A percentile compares a stretch with the other conserved stretches of the same genome.
These are phyloP conservation scores for Ochetophila trinervis DNA, from an alignment of 306 rosid genomes.

Conservation along the genomic window DNA sequence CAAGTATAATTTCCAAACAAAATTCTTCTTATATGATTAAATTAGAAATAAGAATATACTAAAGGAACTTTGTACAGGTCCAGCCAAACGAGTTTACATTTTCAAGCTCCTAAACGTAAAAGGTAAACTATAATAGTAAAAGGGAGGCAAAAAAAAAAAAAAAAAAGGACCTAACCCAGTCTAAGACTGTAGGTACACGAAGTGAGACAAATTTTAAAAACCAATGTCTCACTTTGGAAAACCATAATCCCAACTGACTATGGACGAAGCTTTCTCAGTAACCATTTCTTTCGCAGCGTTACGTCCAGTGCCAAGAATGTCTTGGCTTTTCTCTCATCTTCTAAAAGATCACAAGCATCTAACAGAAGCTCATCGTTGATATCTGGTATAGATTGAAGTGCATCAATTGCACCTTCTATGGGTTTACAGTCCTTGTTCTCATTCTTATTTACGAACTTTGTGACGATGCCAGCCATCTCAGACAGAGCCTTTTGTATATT, in stretches of 20 bases:
- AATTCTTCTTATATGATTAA: too few species aligned
- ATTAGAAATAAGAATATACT: too few species aligned
- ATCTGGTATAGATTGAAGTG: slow-evolving; percentile 60
- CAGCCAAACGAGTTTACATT: too few species aligned
- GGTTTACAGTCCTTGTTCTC: slow-evolving; percentile 29
- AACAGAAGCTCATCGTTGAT: slow-evolving; percentile 65
- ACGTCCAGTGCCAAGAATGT: slow-evolving; percentile 58
- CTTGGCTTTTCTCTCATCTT: slow-evolving; percentile 65
- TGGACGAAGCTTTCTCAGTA: slow-evolving; percentile 62
- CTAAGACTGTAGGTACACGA: neutral
- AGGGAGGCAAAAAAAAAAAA: too few species aligned
- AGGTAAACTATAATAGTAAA: too few species aligned
- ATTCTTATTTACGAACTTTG: slow-evolving; percentile 35
- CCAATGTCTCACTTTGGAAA: neutral
- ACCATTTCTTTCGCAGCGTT: slow-evolving; percentile 65
- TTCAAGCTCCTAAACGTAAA: too few species aligned
- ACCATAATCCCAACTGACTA: neutral
- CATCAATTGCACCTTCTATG: slow-evolving; percentile 54
- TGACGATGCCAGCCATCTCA: slow-evolving; percentile 58
- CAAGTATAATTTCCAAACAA: too few species aligned
- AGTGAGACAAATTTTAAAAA: neutral
- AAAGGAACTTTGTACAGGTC: too few species aligned
- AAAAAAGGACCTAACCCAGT: neutral
- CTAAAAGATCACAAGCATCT: slow-evolving; percentile 73
- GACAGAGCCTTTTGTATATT: slow-evolving; percentile 46